Evolutionary conservation across 495 filamentous ascomycete genomes (phyloP), one percentile per base, ranked within the genome.

Genomic region (Neurospora sp.): DNA sequence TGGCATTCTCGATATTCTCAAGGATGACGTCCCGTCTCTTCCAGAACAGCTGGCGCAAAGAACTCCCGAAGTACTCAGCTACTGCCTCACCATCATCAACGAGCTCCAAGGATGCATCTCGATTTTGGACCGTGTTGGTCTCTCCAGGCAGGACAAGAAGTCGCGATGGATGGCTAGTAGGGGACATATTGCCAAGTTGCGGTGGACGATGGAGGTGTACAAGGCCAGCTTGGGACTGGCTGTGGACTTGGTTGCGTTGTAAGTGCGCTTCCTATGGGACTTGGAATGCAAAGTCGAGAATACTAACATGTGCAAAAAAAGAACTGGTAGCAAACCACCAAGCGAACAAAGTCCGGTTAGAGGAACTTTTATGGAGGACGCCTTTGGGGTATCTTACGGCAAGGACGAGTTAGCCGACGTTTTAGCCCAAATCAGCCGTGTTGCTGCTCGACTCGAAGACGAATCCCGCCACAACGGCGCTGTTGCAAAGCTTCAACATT

Each of bases 241-340:
- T 9, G 77, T 83, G 6, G 84, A 85, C 70, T 71, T 85, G 20
- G 78, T 82, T 31, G 81, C 76, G 70, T 76, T 80, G 84, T 85
- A 77, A 61, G 81, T 70, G 10, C 68, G 39, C 10, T 18, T 35
- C 53, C 27, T 65, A 35, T 8, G 5, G 1, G 1, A 35, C 53
- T 65, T 9, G 1, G 44, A 48, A 48, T 27, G 48, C 20, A 2
- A 53, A 0, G 53, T 61, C 2, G 22, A 61, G 27, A 35, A 35
- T 37, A 9, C 53, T 65, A 65, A 65, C 53, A 18, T 35, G 27
- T 2, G 53, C 27, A 65, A 65, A 65, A 65, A 65, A 31, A 61
- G 53, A 37, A 65, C 53, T 37, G 1, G 6, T 35, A 68, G 38
- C 45, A 39, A 53, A 44, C 39, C 27, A 22, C 40, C 16, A 39